Conservation (phyloP, 2,329 filamentous ascomycete genomes). For the Sporothrix phasma region DNA sequence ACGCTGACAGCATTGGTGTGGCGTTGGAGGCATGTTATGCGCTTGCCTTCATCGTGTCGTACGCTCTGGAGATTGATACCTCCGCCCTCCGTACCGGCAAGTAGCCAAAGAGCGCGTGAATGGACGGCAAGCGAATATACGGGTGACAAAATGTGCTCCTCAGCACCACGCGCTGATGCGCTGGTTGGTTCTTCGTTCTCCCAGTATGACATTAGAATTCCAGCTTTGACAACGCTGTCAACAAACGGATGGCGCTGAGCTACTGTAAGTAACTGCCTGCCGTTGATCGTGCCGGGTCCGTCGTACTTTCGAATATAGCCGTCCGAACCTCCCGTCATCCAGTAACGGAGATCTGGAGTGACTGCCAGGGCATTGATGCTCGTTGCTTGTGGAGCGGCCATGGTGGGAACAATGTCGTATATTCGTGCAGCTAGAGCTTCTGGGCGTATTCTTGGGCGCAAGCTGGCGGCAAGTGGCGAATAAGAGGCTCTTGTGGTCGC, state of each 20-base stretch:
- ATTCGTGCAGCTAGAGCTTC: constrained; percentile 70
- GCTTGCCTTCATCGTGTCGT: constrained; percentile 86
- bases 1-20: constrained; percentile 91
- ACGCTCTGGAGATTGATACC: constrained; percentile 89
- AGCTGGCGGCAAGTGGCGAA: constrained; percentile 23
- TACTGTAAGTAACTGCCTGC: constrained; percentile 85
- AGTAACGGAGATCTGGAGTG: constrained; percentile 89
- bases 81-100: constrained; percentile 83
- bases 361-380: constrained; percentile 89
- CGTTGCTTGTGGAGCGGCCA: constrained; percentile 89
- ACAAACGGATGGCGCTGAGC: constrained; percentile 95
- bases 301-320: constrained; percentile 97
- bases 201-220: constrained; percentile 93
- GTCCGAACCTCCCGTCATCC: constrained; percentile 87
- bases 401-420: constrained; percentile 95
- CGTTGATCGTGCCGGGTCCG: constrained; percentile 88
- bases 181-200: constrained; percentile 75
- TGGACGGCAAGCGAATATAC: constrained; percentile 93
- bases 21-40: constrained; percentile 68
- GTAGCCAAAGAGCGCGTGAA: constrained; percentile 78
- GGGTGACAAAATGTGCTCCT: constrained; percentile 64
- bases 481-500: constrained; percentile 25
- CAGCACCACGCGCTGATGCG: constrained; percentile 33
- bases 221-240: constrained; percentile 91
- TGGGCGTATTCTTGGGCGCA: constrained; percentile 55